Evolutionary conservation across 495 filamentous ascomycete species (phyloP), one percentile per base, ranked within the genome.

Genomic region (Astrothelium macrocarpum): DNA sequence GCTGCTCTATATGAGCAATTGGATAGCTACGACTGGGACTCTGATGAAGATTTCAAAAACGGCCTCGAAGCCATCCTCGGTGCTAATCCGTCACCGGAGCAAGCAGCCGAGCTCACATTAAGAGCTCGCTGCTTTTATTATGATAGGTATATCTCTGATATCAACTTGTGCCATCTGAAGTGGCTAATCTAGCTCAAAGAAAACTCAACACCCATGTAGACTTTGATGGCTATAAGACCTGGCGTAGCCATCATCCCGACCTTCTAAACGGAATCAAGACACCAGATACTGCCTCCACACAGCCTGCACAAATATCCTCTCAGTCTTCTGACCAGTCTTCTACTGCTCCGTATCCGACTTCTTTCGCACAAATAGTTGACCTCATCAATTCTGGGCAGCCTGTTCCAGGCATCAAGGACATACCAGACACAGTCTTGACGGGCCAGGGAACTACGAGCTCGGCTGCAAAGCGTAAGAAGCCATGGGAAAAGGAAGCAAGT

Each of bases 351-450:
- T 96, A 96, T 72, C 94, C 94, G 3, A 85, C 85, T 28, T 88
- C 87, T 1, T 97, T 98, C 70, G 85, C 89, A 31, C 86, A 93
- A 64, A 91, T 98, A 59, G 86, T 96, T 39, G 91, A 90, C 49
- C 84, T 97, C 32, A 90, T 98, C 66, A 88, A 87, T 2, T 87
- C 81, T 23, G 91, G 91, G 49, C 84, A 91, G 72, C 85, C 87
- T 2, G 88, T 98, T 59, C 89, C 91, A 0, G 94, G 94, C 1
- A 95, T 98, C 70, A 85, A 86, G 66, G 80, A 97, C 65, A 94
- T 98, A 66, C 91, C 95, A 16, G 81, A 90, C 66, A 94, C 85
- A 0, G 81, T 97, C 7, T 81, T 94, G 32, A 76, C 82, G 28
- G 87, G 85, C 1, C 81, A 87, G 66, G 84, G 79, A 23, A 79